A percentile compares a stretch with the other conserved stretches of the same genome.
phyloP scores from a whole-genome alignment of 257 asterid species.

The Handroanthus guayacan region DNA sequence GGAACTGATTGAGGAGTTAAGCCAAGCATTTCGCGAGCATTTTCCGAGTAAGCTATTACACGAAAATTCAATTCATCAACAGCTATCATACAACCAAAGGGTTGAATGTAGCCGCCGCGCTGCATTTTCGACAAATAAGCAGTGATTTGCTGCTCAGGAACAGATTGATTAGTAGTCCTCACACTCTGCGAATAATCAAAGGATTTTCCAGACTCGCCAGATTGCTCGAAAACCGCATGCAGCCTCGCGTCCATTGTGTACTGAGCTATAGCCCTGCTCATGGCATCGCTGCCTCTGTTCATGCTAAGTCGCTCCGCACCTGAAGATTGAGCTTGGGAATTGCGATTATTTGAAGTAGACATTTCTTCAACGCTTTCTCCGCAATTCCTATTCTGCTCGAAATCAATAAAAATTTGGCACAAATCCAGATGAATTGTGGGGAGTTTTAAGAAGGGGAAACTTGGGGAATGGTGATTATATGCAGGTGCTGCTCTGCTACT shows the following conservation, averaged over 20 bases:
- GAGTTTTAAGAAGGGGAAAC: neutral
- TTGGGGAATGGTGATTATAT: constrained; percentile 3
- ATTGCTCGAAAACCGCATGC: constrained; percentile 86
- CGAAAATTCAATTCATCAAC: constrained; percentile 65
- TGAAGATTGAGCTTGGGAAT: constrained; percentile 50
- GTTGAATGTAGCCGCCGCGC: constrained; percentile 81
- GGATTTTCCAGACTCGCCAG: constrained; percentile 81
- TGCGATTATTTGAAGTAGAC: constrained; percentile 47
- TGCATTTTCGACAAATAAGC: constrained; percentile 78
- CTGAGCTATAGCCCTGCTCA: constrained; percentile 79
- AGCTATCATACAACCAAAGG: constrained; percentile 84
- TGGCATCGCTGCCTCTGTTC: constrained; percentile 44
- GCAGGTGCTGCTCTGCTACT: constrained; percentile 37
- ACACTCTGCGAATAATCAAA: constrained; percentile 79
- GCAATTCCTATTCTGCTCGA: neutral
- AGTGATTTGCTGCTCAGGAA: constrained; percentile 73
- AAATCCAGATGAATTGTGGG: neutral
- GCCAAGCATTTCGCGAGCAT: constrained; percentile 73
- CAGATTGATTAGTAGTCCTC: constrained; percentile 46
- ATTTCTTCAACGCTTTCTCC: constrained; percentile 24
- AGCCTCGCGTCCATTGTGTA: constrained; percentile 81
- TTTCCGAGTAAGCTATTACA: constrained; percentile 67
- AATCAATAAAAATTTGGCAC: neutral
- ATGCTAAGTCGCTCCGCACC: constrained; percentile 38
- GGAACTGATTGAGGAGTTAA: constrained; percentile 78